Base-by-base conservation (phyloP, 2,329 filamentous ascomycete genomes). In the Exophiala bonariae region DNA sequence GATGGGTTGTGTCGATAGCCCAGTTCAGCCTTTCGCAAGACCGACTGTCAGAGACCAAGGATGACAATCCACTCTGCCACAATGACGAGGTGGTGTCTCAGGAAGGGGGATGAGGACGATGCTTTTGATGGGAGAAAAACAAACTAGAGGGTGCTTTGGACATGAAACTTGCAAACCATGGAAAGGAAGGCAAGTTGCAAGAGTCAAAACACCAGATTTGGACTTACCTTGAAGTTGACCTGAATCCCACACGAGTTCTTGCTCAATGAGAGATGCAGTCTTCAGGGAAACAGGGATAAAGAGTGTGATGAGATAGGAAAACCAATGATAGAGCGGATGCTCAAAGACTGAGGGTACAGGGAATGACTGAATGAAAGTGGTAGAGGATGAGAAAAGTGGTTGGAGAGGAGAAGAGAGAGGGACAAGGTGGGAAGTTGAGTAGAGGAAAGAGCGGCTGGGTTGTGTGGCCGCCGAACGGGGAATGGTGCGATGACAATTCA, bases 391-490 rank as follows among this genome's bases (percentile, higher is more conserved):
- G 16, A 4, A 22, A 32, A 19, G 14, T 17, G 19, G 14, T 22
- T n/a, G 17, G 33, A 32, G 17, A 28, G 33, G 40, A 31, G 40
- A 17, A 34, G 23, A 11, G 23, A 26, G 11, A 26, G 23, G 23
- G 45, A 44, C 34, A 40, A 51, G 37, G 28, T 44, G 33, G 38
- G 18, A 31, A 30, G 33, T 16, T 40, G 45, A 31, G 23, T 19
- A 41, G 41, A 42, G 49, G 44, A 47, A 48, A 33, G 31, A 52
- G 44, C 43, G 37, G 32, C 44, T 26, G 23, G 23, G 23, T 16
- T 35, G 32, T 16, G 17, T 35, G 8, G 14, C 32, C 6, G n/a
- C 32, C 32, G 14, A 35, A 35, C 32, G 32, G 17, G 32, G 32
- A 6, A 35, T 35, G 32, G 32, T 35, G 23, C 23, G 23, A 26